Base-by-base conservation (phyloP, 23 red algal species). In the Gracilaria vermiculophylla region DNA sequence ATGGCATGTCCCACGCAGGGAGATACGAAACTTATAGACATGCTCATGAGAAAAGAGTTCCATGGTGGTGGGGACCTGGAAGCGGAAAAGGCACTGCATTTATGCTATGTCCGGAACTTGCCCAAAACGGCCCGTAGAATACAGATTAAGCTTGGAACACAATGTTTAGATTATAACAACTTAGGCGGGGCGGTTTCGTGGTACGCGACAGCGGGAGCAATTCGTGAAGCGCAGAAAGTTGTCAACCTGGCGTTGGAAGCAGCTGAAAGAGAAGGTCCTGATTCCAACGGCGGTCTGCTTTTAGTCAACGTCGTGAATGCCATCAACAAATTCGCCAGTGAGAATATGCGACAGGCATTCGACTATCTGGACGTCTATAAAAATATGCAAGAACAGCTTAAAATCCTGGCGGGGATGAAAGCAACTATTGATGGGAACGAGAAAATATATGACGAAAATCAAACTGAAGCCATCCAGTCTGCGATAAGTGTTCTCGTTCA, bases 161-260 rank as follows among this genome's bases (percentile, higher is more conserved):
- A 81, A 12, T 91, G 87, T 72, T 70, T 91, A 17, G 48, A 80
- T 17, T 51, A 53, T 19, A 41, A 62, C 19, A 81, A 80, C 37
- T 58, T 91, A 23, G 87, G 87, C 25, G 76, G 87, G 0, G 87
- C 87, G 19, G 49, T 91, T 29, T 80, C 74, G 7, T 91, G 87
- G 87, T 91, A 66, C 55, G 73, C 87, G 35, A 39, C 70, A 51
- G 62, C 32, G 15, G 75, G 87, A 54, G 24, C 57, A 33, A 28
- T 50, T 58, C 50, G 52, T 61, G 44, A 66, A 35, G 74, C 62
- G 37, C 29, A 52, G 16, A 70, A 56, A 43, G 87, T 80, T 14
- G 76, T 66, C 7, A 61, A 81, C 28, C 35, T 69, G 62, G 87
- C 87, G 3, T 28, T 91, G 29, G 25, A 55, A 52, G 45, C 45